phyloP scores from a whole-genome alignment of 2,329 filamentous ascomycete species.

The Epichloe aotearoae region DNA sequence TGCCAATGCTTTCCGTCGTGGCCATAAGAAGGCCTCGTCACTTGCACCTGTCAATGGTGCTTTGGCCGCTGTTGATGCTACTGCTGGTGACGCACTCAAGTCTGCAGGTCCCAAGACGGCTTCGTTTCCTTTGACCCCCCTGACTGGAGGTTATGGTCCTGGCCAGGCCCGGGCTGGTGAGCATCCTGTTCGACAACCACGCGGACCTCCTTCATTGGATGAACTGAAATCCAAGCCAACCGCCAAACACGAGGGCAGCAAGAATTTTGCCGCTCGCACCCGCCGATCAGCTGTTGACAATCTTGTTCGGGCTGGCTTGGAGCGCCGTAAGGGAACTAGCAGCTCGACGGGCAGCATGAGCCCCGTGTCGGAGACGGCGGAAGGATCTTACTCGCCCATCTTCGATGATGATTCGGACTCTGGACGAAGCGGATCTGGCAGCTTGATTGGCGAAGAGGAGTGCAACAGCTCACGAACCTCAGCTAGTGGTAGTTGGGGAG shows the following conservation, averaged over 20 bases:
- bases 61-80: conserved; percentile 30
- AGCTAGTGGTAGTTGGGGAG: conserved; percentile 59
- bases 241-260: conserved; percentile 84
- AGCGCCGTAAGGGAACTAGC: conserved; percentile 65
- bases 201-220: conserved; percentile 80
- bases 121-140: conserved; percentile 65
- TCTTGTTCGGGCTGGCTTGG: conserved; percentile 77
- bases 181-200: conserved; percentile 85
- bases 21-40: conserved; percentile 82
- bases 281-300: conserved; percentile 86
- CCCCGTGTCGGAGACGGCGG: conserved; percentile 70
- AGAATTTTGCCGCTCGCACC: conserved; percentile 92
- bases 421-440: conserved; percentile 62
- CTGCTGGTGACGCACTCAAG: conserved; percentile 33
- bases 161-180: conserved; percentile 88
- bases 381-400: conserved; percentile 51
- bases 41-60: conserved; percentile 46
- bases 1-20: conserved; percentile 81
- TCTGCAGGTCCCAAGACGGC: conserved; percentile 64
- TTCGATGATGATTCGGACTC: conserved; percentile 65
- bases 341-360: conserved; percentile 68
- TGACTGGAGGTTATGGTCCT: conserved; percentile 79
- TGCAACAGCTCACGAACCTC: conserved; percentile 63
- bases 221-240: conserved; percentile 85
- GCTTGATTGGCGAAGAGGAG: conserved; percentile 60